phyloP scores from a whole-genome alignment of 805 yeast genomes.

The Nakazawaea populi region DNA sequence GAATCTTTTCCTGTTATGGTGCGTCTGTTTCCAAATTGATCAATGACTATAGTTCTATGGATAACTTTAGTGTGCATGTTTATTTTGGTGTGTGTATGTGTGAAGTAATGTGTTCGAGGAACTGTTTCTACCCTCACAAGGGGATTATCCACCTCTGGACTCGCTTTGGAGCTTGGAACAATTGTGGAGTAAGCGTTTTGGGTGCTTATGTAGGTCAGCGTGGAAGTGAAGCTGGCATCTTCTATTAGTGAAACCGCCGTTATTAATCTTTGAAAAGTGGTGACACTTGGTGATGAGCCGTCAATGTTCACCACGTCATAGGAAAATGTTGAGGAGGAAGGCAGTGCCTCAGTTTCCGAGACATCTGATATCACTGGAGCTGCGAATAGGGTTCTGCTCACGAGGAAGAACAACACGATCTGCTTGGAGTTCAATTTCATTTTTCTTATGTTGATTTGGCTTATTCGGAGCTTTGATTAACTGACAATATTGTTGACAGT shows the following conservation, averaged over 20 bases:
- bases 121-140: neutral
- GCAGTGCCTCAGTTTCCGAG: neutral
- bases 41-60: conserved; percentile 2
- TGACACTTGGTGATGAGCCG: conserved; percentile 3
- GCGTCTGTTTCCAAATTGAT: conserved; percentile 5
- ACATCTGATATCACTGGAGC: neutral
- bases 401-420: neutral
- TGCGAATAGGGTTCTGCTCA: neutral
- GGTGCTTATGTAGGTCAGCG: neutral
- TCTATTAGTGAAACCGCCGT: neutral
- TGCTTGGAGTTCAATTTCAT: neutral
- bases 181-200: neutral
- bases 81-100: conserved; percentile 5
- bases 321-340: neutral
- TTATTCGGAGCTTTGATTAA: too few relatives aligned
- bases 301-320: conserved; percentile 10
- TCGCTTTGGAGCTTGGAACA: neutral
- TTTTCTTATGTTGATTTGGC: neutral
- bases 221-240: neutral
- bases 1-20: conserved; percentile 1
- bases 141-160: neutral
- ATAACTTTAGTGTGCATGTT: conserved; percentile 1
- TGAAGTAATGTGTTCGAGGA: conserved; percentile 3
- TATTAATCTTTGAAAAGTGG: neutral
- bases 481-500: too few relatives aligned